Evolutionary conservation across 176 grass and related monocot species (phyloP).

Genomic region (Oryza longistaminata): DNA sequence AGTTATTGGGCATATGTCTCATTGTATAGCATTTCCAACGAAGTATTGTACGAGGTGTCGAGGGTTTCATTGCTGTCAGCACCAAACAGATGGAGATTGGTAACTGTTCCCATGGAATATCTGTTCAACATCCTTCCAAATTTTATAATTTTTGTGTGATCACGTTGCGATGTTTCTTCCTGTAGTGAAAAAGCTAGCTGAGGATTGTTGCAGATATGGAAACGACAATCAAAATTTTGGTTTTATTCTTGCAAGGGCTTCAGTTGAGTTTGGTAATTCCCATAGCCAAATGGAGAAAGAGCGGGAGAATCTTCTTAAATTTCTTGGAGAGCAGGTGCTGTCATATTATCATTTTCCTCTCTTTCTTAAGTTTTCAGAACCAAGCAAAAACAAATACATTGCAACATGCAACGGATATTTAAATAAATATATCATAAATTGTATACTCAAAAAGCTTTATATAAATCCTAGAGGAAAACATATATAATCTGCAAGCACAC

Average conservation of each 20-base stretch:
- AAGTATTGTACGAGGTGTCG: constrained; percentile 70
- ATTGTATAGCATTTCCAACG: constrained; percentile 80
- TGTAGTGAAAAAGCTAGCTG: constrained; percentile 85
- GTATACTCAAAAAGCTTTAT: not conserved
- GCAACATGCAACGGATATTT: not conserved
- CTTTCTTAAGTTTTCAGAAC: constrained; percentile 21
- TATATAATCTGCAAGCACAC: not conserved
- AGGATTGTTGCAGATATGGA: constrained; percentile 96
- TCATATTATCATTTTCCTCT: constrained; percentile 16
- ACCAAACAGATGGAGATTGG: constrained; percentile 97
- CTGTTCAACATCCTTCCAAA: constrained; percentile 9
- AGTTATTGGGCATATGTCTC: constrained; percentile 20
- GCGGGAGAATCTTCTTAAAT: constrained; percentile 69
- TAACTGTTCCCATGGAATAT: constrained; percentile 16
- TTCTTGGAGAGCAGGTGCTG: constrained; percentile 81
- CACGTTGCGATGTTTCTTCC: constrained; percentile 19
- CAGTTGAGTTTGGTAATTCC: constrained; percentile 75
- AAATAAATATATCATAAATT: not conserved
- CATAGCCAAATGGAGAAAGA: constrained; percentile 88
- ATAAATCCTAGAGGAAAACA: not conserved
- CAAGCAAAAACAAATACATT: not conserved
- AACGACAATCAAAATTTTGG: constrained; percentile 60
- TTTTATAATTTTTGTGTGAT: constrained; percentile 5
- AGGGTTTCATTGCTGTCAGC: constrained; percentile 82
- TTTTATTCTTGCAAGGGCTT: constrained; percentile 79